phyloP scores from a whole-genome alignment of 2,329 filamentous ascomycete genomes.

The Cytospora mali region DNA sequence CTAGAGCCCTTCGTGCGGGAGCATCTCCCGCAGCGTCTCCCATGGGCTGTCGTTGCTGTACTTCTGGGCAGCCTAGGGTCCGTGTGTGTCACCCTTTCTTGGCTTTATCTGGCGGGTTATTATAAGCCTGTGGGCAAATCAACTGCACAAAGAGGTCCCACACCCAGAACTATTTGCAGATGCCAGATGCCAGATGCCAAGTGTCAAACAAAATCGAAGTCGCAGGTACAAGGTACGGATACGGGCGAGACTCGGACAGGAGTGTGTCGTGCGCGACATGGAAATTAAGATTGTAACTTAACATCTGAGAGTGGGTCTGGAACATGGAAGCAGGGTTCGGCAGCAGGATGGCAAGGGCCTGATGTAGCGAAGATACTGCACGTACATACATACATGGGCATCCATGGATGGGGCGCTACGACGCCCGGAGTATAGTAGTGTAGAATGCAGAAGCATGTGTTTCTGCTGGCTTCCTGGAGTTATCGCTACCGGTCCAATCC shows the following conservation, averaged over 20 bases:
- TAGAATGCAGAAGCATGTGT: not conserved
- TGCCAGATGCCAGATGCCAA: not conserved
- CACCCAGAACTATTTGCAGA: not conserved
- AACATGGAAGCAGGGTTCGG: conserved; percentile 22
- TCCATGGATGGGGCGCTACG: conserved; percentile 18
- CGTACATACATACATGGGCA: conserved; percentile 14
- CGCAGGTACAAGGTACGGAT: conserved; percentile 4
- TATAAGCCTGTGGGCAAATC: not conserved
- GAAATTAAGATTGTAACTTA: conserved; percentile 25
- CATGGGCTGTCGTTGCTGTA: not conserved
- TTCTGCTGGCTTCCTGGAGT: not conserved
- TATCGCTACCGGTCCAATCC: conserved; percentile 9
- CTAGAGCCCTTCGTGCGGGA: not conserved
- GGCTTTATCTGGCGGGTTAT: not conserved
- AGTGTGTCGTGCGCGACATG: conserved; percentile 15
- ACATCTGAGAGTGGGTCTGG: conserved; percentile 19
- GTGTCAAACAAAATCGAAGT: not conserved
- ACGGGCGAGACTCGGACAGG: conserved; percentile 11
- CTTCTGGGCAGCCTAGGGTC: not conserved
- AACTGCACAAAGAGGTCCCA: not conserved
- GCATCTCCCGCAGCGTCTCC: not conserved
- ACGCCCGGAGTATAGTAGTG: conserved; percentile 2
- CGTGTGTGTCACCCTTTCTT: not conserved
- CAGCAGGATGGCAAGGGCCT: conserved; percentile 16
- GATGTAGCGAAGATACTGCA: conserved; percentile 4